These are phyloP conservation scores for Tuber umbilicatum DNA, from an alignment of 495 filamentous ascomycete species.

Conservation along the genomic window DNA sequence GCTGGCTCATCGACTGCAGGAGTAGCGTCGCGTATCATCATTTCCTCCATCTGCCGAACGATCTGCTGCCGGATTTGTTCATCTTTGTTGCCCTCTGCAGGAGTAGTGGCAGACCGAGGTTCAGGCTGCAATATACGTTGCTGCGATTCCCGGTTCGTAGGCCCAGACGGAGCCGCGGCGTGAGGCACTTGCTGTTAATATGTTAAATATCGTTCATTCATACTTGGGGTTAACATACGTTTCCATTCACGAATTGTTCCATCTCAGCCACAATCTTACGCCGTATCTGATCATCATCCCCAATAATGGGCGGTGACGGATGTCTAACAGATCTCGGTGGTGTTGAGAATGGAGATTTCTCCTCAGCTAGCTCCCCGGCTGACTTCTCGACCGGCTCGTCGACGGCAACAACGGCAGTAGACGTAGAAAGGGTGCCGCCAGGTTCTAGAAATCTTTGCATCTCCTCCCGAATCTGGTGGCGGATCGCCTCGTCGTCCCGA, in stretches of 20 bases:
- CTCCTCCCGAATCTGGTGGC: neutral
- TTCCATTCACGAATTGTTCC: neutral
- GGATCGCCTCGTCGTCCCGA: neutral
- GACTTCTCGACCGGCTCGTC: neutral
- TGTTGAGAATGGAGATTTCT: neutral
- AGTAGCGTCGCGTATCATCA: neutral
- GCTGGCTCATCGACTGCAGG: neutral
- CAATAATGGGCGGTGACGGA: neutral
- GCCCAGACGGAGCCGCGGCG: neutral
- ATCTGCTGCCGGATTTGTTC: neutral
- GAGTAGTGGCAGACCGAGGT: neutral
- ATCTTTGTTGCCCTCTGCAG: neutral
- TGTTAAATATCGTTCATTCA: neutral
- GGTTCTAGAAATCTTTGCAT: neutral
- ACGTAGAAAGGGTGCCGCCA: neutral
- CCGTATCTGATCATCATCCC: neutral
- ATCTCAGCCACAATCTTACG: conserved; percentile 2
- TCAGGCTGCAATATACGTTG: neutral
- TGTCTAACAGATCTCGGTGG: neutral
- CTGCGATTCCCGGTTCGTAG: neutral
- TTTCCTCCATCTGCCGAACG: neutral
- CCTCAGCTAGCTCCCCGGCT: neutral
- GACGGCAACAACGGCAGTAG: neutral
- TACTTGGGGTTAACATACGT: neutral
- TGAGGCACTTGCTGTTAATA: neutral